Evolutionary conservation across 805 yeast genomes (phyloP), one percentile per base, ranked within the genome.

Genomic region (Myxozyma lipomycoides): DNA sequence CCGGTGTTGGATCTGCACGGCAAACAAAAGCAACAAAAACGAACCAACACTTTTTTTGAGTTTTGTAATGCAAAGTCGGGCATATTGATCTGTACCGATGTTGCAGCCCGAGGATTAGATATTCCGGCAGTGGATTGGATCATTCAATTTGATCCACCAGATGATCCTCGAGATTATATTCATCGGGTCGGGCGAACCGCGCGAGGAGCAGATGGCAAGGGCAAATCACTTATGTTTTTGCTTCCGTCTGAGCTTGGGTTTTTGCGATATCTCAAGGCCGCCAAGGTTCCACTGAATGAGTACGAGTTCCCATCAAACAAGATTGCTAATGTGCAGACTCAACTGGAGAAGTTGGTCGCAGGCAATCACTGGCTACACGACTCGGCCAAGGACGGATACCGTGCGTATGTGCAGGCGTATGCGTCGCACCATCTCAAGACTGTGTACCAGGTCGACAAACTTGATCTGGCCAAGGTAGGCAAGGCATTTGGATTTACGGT

Each of bases 131-230:
- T 93, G 48, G 98, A 95, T 73, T 93, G 98, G 98, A 93, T 93
- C 65, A 85, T 93, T 59, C 98, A 93, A 75, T 93, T 88, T 66
- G 99, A 93, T 70, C 98, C 98, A 49, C 98, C 98, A 68, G 98
- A 93, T 83, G 98, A 93, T 73, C 98, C 98, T 71, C 83, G 98
- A 73, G 98, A 93, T 72, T 93, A 93, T 69, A 93, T 93, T 61
- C 99, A 93, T 73, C 82, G 99, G 71, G 98, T 93, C 34, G 99
- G 99, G 60, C 84, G 99, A 76, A 93, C 99, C 24, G 99, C 98
- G 34, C 84, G 98, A 75, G 79, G 84, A 10, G 72, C 84, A 21
- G 66, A 78, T 43, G 98, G 96, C 50, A 83, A 83, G 66, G 99
- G 99, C 63, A 86, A 83, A 70, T 87, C 96, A 7, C 75, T 93